Evolutionary conservation across 2,329 filamentous ascomycete species (phyloP).

Genomic region (Uncinocarpus reesii): DNA sequence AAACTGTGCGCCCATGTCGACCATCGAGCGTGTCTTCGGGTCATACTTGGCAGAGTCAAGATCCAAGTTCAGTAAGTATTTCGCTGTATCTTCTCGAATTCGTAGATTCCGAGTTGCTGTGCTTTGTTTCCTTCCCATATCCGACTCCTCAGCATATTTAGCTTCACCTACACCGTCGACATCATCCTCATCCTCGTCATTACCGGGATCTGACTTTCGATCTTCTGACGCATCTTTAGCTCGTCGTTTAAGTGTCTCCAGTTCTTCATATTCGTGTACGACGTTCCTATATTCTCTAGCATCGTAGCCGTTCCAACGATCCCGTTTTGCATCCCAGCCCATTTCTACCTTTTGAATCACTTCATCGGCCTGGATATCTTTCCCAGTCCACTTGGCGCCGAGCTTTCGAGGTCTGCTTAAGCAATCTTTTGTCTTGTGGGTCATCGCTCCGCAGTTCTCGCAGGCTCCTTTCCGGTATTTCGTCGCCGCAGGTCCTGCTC

Average conservation of each 20-base stretch:
- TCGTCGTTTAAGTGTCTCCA: constrained; percentile 61
- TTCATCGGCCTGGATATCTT: constrained; percentile 89
- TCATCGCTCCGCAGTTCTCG: constrained; percentile 96
- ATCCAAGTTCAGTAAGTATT: constrained; percentile 90
- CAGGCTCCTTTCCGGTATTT: constrained; percentile 97
- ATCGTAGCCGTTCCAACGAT: constrained; percentile 98
- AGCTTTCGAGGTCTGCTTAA: constrained; percentile 76
- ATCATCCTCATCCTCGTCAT: constrained; percentile 49
- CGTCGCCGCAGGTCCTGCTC: constrained; percentile 74
- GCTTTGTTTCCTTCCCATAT: constrained; percentile 89
- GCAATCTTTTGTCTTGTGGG: constrained; percentile 91
- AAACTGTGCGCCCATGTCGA: constrained; percentile 68
- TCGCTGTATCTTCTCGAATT: constrained; percentile 91
- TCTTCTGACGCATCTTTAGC: constrained; percentile 43
- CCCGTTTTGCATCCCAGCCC: constrained; percentile 94
- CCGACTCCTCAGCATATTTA: constrained; percentile 82
- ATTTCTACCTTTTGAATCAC: constrained; percentile 72
- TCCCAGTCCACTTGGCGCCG: constrained; percentile 84
- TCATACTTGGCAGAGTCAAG: constrained; percentile 96
- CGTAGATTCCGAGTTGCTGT: constrained; percentile 84
- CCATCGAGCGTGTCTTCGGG: constrained; percentile 85
- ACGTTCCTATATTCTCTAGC: constrained; percentile 72
- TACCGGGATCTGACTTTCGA: constrained; percentile 43
- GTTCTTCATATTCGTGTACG: constrained; percentile 78
- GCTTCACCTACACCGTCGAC: constrained; percentile 38